phyloP scores from a whole-genome alignment of 108 stramenopile genomes.

The Conticribra weissflogii region DNA sequence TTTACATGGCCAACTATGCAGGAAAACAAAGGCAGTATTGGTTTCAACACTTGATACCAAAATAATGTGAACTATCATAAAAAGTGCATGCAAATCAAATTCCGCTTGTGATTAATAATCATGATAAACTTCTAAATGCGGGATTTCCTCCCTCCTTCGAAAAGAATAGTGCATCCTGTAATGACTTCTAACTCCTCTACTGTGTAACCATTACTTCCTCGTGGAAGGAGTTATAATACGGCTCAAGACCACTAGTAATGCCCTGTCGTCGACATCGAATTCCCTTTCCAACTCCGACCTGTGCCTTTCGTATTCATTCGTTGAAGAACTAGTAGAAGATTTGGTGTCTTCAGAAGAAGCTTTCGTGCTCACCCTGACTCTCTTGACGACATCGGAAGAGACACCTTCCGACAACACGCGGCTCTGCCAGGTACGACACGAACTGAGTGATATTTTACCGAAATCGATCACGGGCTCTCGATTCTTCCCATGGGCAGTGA shows the following conservation, averaged over 20 bases:
- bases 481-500: not conserved
- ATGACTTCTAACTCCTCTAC: too few relatives aligned
- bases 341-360: not conserved
- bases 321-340: not conserved
- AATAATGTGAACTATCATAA: too few relatives aligned
- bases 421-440: constrained; percentile 1
- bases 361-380: not conserved
- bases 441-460: not conserved
- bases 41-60: too few relatives aligned
- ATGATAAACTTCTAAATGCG: too few relatives aligned
- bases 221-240: not conserved
- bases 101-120: too few relatives aligned
- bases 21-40: too few relatives aligned
- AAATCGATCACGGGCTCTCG: constrained; percentile 10
- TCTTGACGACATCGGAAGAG: constrained; percentile 1
- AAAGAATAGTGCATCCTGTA: too few relatives aligned
- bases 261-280: constrained; percentile 14
- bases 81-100: too few relatives aligned
- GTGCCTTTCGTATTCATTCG: not conserved
- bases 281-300: constrained; percentile 14
- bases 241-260: constrained; percentile 19
- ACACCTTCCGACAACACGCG: not conserved
- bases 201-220: too few relatives aligned
- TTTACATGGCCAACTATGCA: too few relatives aligned
- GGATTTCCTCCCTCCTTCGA: too few relatives aligned